Percentiles rank a stretch among this genome's conserved stretches.
Conservation (phyloP, 2,329 filamentous ascomycete genomes). For the Acrodontium crateriforme region DNA sequence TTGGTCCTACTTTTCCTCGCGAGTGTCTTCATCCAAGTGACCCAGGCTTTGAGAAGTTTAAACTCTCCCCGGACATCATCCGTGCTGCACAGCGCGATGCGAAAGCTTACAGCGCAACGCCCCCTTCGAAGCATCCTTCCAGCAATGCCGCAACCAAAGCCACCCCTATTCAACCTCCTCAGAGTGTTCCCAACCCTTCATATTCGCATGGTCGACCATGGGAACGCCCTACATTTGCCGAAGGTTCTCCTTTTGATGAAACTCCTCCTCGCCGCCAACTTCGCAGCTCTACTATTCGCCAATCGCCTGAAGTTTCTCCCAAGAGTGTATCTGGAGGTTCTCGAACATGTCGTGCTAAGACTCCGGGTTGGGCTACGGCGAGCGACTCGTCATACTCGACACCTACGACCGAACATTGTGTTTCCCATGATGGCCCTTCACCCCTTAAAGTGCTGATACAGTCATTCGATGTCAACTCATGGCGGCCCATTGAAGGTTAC, state of each 20-base stretch:
- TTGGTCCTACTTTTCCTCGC: conserved; percentile 66
- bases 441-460: no score
- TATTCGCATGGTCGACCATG: conserved; percentile 3
- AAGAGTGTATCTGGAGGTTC: no score
- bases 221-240: conserved; percentile 11
- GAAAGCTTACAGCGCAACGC: conserved; percentile 17
- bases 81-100: conserved; percentile 24
- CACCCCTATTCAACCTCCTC: conserved; percentile 6
- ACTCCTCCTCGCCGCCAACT: conserved; percentile 5
- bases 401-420: conserved; percentile 14
- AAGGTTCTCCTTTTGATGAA: conserved; percentile 14
- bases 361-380: no score
- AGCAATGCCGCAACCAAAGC: conserved; percentile 3
- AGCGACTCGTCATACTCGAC: conserved; percentile 4
- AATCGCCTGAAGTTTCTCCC: conserved; percentile 17
- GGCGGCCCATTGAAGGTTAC: no score
- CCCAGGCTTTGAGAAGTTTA: conserved; percentile 38
- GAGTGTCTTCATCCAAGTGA: conserved; percentile 53
- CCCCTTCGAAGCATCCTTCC: conserved; percentile 2
- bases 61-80: conserved; percentile 27
- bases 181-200: conserved; percentile 6
- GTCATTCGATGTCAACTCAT: no score
- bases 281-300: conserved; percentile 4
- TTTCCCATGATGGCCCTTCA: background rate
- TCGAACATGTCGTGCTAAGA: no score